phyloP scores from a whole-genome alignment of 768 basidiomycete species.

The Suillus tomentosus region DNA sequence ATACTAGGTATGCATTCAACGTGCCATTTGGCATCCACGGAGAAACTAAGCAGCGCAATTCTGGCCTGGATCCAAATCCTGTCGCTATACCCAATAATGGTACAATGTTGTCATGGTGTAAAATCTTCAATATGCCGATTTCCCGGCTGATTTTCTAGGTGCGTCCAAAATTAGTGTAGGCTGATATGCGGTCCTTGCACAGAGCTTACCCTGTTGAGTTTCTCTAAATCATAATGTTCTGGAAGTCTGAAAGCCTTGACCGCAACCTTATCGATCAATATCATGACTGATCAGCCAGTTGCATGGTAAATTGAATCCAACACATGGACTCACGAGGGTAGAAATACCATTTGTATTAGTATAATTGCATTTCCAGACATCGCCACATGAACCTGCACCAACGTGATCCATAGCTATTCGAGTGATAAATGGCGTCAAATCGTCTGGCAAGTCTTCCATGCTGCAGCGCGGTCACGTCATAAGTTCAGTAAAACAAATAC shows the following conservation, averaged over 20 bases:
- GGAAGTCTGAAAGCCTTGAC: neutral
- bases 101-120: neutral
- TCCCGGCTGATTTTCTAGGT: neutral
- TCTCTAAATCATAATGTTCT: neutral
- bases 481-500: neutral
- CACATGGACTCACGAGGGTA: neutral
- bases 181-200: neutral
- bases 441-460: neutral
- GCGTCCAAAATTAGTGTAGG: too few relatives aligned
- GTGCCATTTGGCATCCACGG: neutral
- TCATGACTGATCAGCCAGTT: neutral
- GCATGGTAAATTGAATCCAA: neutral
- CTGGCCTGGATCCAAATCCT: conserved; percentile 3
- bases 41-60: neutral
- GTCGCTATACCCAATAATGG: neutral
- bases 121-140: neutral
- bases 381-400: neutral
- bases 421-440: neutral
- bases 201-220: neutral
- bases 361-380: conserved; percentile 1
- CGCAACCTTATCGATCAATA: neutral
- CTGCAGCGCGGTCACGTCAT: neutral
- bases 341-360: neutral
- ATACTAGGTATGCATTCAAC: neutral
- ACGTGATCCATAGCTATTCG: neutral